phyloP scores from a whole-genome alignment of 345 rosid species.

The Melaleuca quinquenervia region DNA sequence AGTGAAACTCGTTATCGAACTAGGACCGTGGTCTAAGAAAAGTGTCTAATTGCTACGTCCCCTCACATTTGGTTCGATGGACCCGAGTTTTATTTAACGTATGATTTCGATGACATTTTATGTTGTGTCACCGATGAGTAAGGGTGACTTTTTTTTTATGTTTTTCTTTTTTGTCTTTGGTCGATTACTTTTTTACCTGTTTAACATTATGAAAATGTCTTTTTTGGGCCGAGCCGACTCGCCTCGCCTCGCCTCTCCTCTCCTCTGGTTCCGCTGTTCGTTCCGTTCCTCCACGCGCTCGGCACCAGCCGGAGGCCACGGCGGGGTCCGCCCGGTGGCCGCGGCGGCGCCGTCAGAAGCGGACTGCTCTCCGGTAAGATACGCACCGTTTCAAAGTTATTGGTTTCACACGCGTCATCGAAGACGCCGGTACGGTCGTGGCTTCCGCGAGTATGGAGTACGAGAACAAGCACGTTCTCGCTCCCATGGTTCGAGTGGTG shows the following conservation, averaged over 20 bases:
- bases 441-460: conserved; percentile 47
- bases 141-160: not conserved
- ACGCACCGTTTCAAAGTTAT: not conserved
- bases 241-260: not conserved
- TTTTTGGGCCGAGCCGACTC: not conserved
- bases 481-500: conserved; percentile 98
- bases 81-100: no score
- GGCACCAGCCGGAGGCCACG: not conserved
- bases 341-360: not conserved
- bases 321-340: not conserved
- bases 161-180: no score
- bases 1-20: no score
- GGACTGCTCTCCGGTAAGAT: not conserved
- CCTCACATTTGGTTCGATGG: no score
- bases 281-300: not conserved
- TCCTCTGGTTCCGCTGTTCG: not conserved
- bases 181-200: no score
- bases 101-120: not conserved
- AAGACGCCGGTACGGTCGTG: not conserved
- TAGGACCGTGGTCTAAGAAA: no score
- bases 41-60: no score
- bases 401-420: not conserved
- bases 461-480: conserved; percentile 71
- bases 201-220: no score
- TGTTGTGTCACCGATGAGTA: no score